Base-by-base conservation (phyloP, 352 stramenopile species). In the Phytophthora pisi region DNA sequence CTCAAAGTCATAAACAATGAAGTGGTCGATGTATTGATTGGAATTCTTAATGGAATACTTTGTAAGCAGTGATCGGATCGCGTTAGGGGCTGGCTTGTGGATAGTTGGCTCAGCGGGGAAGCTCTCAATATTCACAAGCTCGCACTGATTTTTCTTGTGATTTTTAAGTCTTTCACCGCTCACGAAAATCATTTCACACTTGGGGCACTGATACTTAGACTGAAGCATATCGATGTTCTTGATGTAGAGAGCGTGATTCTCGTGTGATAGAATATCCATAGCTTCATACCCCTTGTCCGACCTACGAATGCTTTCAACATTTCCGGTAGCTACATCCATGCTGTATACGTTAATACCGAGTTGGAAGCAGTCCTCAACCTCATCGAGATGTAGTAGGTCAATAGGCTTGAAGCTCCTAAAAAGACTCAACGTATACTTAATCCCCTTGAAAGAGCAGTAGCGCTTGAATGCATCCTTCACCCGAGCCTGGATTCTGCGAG, bases 141-240 rank as follows among this genome's bases (percentile, higher is more conserved):
- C 40, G 4, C 54, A 53, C 11, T 53, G 20, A 6, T 51, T 62
- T 6, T 49, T 58, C 1, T 10, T 51, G 23, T 59, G 36, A 18
- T 49, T 40, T 8, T 31, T 34, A 4, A 56, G 28, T 18, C 30
- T 56, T 5, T 26, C 15, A n/a, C 10, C 55, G 46, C 30, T 55
- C 2, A n/a, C 31, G 23, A 63, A 56, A 42, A 63, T 2, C 43
- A 56, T 51, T 5, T 63, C 57, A 56, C 57, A 63, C 31, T 56
- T 56, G 1, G 28, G 0, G 8, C 43, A 61, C 13, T 43, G 54
- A 11, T 34, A 53, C 28, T 61, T 61, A 5, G 5, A 5, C 26
- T 55, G 30, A 5, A 63, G 24, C 31, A 55, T 63, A 20, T 55
- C 56, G 9, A 46, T 0, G n/a, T 51, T 51, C 2, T 18, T 56